A percentile compares a stretch with the other conserved stretches of the same genome.
phyloP scores from a whole-genome alignment of 345 rosid species.

The Ceriops zippeliana region DNA sequence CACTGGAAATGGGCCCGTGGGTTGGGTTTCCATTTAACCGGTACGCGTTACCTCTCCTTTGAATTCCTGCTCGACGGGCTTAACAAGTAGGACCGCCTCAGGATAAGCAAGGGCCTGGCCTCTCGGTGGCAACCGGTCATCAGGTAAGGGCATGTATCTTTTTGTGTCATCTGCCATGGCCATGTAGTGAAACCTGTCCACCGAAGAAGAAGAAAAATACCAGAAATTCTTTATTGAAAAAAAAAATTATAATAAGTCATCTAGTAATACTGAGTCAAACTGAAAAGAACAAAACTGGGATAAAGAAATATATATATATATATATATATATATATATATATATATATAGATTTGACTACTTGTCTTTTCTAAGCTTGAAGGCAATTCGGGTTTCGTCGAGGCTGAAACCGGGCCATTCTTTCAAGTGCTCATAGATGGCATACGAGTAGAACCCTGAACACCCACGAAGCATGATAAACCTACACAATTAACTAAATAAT shows the following conservation, averaged over 20 bases:
- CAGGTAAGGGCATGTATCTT: constrained; percentile 31
- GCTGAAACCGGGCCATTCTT: constrained; percentile 79
- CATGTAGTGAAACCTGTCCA: constrained; percentile 32
- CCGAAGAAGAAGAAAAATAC: constrained; percentile 2
- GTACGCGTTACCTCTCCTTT: constrained; percentile 18
- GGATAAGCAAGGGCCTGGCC: constrained; percentile 22
- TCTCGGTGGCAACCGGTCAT: constrained; percentile 24
- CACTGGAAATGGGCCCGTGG: no score
- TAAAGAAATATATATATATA: no score
- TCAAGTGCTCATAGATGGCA: constrained; percentile 65
- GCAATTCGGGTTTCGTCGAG: constrained; percentile 73
- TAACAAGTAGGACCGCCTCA: constrained; percentile 29
- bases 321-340: no score
- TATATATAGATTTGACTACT: constrained; percentile 31
- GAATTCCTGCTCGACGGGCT: constrained; percentile 20
- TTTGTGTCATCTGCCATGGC: constrained; percentile 22
- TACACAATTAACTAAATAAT: constrained; percentile 13
- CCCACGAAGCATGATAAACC: constrained; percentile 63
- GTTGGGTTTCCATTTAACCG: no score
- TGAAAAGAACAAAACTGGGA: no score
- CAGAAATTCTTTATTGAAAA: no score
- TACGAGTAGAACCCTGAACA: constrained; percentile 82
- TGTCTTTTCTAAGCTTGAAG: constrained; percentile 77
- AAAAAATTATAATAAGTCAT: no score
- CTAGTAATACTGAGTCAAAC: no score